These are phyloP conservation scores for Candida insectalens DNA, from an alignment of 805 yeast genomes.

Conservation along the genomic window DNA sequence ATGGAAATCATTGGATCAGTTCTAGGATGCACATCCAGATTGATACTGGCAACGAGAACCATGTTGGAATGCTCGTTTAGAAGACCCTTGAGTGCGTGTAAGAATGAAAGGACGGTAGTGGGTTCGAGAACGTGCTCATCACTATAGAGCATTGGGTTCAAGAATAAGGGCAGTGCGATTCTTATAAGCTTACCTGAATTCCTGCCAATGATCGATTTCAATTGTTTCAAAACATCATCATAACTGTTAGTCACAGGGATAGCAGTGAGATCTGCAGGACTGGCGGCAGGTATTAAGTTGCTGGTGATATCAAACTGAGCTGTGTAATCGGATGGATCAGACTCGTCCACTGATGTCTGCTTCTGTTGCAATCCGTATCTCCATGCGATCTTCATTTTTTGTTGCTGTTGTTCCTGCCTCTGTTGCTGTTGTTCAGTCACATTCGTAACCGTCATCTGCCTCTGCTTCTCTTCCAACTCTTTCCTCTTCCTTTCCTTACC, in stretches of 20 bases:
- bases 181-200: constrained; percentile 46
- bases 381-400: constrained; percentile 86
- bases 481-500: constrained; percentile 57
- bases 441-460: constrained; percentile 61
- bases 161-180: constrained; percentile 62
- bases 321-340: constrained; percentile 30
- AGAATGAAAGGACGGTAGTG: constrained; percentile 43
- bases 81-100: constrained; percentile 48
- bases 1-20: constrained; percentile 34
- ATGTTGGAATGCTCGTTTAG: constrained; percentile 32
- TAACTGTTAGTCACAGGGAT: constrained; percentile 28
- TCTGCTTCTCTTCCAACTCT: constrained; percentile 44
- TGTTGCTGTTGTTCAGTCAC: constrained; percentile 29
- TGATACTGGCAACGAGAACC: constrained; percentile 47
- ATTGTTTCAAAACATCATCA: constrained; percentile 26
- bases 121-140: constrained; percentile 29
- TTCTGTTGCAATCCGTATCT: constrained; percentile 58
- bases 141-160: constrained; percentile 69
- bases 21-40: constrained; percentile 60
- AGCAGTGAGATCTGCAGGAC: constrained; percentile 47
- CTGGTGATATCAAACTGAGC: constrained; percentile 73
- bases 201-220: constrained; percentile 31
- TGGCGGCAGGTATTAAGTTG: constrained; percentile 57
- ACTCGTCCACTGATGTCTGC: too few species aligned
- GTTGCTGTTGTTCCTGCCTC: constrained; percentile 10